These are phyloP conservation scores for Aulographum hederae DNA, from an alignment of 2,329 filamentous ascomycete species.

Conservation along the genomic window DNA sequence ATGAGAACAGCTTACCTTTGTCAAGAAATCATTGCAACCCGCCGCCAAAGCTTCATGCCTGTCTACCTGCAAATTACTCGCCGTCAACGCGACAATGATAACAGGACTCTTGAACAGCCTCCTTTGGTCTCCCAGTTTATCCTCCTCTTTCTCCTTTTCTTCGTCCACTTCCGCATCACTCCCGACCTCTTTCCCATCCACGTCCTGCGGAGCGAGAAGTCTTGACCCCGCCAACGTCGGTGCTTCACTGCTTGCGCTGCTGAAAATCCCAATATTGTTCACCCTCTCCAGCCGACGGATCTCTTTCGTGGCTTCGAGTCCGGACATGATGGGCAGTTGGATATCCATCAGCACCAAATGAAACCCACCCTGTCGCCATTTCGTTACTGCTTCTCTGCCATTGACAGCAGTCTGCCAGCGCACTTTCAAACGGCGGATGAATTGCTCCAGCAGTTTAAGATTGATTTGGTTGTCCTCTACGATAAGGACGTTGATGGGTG, in stretches of 20 bases:
- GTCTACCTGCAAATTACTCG: conserved; percentile 86
- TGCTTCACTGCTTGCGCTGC: conserved; percentile 27
- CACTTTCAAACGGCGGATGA: conserved; percentile 90
- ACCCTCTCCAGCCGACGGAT: conserved; percentile 77
- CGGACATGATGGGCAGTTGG: conserved; percentile 90
- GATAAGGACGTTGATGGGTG: conserved; percentile 91
- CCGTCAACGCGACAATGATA: conserved; percentile 92
- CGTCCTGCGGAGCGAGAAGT: conserved; percentile 1
- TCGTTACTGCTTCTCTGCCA: conserved; percentile 77
- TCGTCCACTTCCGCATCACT: conserved; percentile 15
- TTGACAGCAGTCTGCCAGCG: conserved; percentile 97
- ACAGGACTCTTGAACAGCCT: conserved; percentile 82
- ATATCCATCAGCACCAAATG: conserved; percentile 98
- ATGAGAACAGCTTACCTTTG: conserved; percentile 47
- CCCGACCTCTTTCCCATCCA: conserved; percentile 1
- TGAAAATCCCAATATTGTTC: conserved; percentile 85
- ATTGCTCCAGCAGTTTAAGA: conserved; percentile 76
- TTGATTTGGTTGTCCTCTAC: conserved; percentile 99
- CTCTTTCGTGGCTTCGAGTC: conserved; percentile 84
- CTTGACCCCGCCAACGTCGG: conserved; percentile 6
- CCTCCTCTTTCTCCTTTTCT: conserved; percentile 22
- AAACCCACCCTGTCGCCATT: conserved; percentile 85
- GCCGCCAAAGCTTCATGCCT: conserved; percentile 86
- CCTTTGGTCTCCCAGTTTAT: conserved; percentile 42
- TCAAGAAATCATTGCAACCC: conserved; percentile 95